Evolutionary conservation across 805 yeast species (phyloP).

Genomic region (Jamesozyma rosinii): DNA sequence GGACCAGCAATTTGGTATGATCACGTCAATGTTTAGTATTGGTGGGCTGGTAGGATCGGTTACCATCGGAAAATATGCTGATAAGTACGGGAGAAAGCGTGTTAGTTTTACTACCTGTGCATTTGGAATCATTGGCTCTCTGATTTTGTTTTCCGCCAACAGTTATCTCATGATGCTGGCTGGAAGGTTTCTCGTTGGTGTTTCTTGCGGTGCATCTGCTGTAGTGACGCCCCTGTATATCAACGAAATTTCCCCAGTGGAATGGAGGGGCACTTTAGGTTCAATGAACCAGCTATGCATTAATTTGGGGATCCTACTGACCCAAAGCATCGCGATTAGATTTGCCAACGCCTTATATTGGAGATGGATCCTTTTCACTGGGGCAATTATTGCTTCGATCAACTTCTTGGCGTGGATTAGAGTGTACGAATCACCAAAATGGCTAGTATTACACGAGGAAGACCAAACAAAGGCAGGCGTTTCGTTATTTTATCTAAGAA

Average conservation of each 20-base stretch:
- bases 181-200: constrained; percentile 73
- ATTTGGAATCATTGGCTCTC: constrained; percentile 53
- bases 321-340: constrained; percentile 63
- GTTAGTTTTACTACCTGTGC: constrained; percentile 43
- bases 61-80: constrained; percentile 57
- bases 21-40: constrained; percentile 68
- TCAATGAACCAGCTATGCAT: constrained; percentile 83
- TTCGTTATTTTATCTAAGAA: constrained; percentile 32
- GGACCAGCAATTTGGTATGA: constrained; percentile 54
- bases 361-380: constrained; percentile 63
- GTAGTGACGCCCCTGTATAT: constrained; percentile 79
- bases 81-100: constrained; percentile 52
- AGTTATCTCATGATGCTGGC: constrained; percentile 35
- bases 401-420: constrained; percentile 38
- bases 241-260: constrained; percentile 67
- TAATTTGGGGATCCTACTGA: constrained; percentile 72
- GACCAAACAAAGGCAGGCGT: constrained; percentile 32
- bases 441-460: constrained; percentile 41
- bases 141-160: constrained; percentile 45
- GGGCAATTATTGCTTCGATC: constrained; percentile 43
- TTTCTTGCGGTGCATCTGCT: constrained; percentile 80
- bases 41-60: constrained; percentile 78
- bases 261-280: constrained; percentile 69
- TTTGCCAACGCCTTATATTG: constrained; percentile 62
- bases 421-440: constrained; percentile 73